Evolutionary conservation across 805 yeast genomes (phyloP).

Genomic region (Kazachstania viticola): DNA sequence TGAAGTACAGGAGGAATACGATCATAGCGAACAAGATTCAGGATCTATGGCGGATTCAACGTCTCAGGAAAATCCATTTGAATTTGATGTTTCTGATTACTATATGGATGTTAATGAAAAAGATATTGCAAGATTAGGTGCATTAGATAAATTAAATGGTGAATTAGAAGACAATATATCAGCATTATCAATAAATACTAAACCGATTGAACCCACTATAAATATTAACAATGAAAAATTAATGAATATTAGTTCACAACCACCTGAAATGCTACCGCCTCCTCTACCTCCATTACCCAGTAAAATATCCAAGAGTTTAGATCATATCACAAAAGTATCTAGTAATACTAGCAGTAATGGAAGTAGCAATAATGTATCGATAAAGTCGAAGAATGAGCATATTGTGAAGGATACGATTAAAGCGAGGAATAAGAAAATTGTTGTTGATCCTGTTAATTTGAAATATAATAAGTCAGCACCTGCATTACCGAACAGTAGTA

Average conservation of each 20-base stretch:
- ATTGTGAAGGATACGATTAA: too few species aligned
- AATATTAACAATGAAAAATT: too few species aligned
- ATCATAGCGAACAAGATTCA: neutral
- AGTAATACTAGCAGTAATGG: neutral
- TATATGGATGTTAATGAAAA: slow-evolving; percentile 11
- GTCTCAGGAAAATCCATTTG: slow-evolving; percentile 16
- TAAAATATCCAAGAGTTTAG: neutral
- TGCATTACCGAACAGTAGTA: slow-evolving; percentile 4
- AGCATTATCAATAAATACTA: neutral
- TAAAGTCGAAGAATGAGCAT: too few species aligned
- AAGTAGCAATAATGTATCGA: too few species aligned
- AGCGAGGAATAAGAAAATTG: too few species aligned
- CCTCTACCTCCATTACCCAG: neutral
- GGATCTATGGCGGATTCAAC: slow-evolving; percentile 3
- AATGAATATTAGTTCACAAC: too few species aligned
- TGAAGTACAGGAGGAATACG: neutral
- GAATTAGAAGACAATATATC: neutral
- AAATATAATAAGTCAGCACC: slow-evolving; percentile 14
- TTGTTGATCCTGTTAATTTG: neutral
- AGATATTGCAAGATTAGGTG: slow-evolving; percentile 9
- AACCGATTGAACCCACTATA: slow-evolving; percentile 2
- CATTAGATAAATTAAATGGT: slow-evolving; percentile 9
- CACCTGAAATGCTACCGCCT: neutral
- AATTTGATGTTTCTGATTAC: slow-evolving; percentile 4
- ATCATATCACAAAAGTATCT: neutral